Base-by-base conservation (phyloP, 2,329 filamentous ascomycete species). In the Aspergillus sp. region DNA sequence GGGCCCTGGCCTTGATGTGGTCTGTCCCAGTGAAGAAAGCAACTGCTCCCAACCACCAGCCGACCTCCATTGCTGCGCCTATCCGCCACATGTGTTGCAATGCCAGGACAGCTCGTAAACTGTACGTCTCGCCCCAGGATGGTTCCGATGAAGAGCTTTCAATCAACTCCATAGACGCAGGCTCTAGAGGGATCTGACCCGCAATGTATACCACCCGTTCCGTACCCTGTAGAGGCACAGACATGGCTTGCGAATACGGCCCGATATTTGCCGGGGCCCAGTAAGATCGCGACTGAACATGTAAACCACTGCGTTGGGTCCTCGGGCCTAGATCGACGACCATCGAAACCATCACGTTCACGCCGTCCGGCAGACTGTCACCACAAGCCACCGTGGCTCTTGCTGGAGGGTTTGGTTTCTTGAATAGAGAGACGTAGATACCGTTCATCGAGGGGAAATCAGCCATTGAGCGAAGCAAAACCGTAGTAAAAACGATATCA, bases 211-310 rank as follows among this genome's bases (percentile, higher is more conserved):
- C 79, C 9, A 83, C 53, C 7, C 69, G 69, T 42, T 66, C 65
- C 34, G 62, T 53, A 11, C 69, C 68, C 18, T 67, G 60, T 26
- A 71, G 52, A 3, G 66, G 64, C 8, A 71, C 57, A 8, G 80
- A 67, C 11, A 95, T 86, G 4, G 92, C 91, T 76, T 99, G 95
- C 55, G 93, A 97, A 74, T 98, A 98, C 0, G 95, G 95, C 0
- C 95, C 95, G 53, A 99, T 98, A 69, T 98, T 98, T 18, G 95
- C 93, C 0, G 95, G 95, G 0, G 95, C 95, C 95, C 95, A 99
- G 80, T 98, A 98, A 11, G 91, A 96, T 39, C 90, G 82, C 3
- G 90, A 93, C 75, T 98, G 95, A 5, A 99, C 93, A 72, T 99
- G 95, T 1, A 98, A 82, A 0, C 75, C 89, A 56, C 76, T 71